These are phyloP conservation scores for Rhodotorula sp. DNA, from an alignment of 1,284 basidiomycete species.

Conservation along the genomic window DNA sequence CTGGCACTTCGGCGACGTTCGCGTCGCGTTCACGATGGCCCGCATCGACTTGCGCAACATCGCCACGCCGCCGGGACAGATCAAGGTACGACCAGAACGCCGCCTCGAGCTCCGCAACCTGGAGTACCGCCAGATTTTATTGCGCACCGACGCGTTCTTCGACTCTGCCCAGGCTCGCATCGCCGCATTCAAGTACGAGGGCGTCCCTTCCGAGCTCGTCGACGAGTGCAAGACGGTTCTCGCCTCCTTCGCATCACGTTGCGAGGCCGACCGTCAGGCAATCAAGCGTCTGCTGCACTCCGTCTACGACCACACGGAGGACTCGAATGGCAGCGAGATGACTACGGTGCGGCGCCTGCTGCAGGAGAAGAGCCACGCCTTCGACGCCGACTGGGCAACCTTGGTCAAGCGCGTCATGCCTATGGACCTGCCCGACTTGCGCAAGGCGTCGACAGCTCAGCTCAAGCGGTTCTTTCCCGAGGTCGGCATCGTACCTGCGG, in stretches of 20 bases:
- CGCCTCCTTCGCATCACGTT: constrained; percentile 22
- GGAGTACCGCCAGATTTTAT: constrained; percentile 76
- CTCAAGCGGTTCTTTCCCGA: constrained; percentile 57
- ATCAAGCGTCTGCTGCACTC: constrained; percentile 72
- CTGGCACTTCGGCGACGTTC: constrained; percentile 68
- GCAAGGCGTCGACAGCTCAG: constrained; percentile 48
- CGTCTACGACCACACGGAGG: constrained; percentile 73
- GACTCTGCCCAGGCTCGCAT: constrained; percentile 57
- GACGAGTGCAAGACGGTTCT: constrained; percentile 39
- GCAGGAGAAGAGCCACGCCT: constrained; percentile 93
- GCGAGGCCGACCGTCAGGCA: constrained; percentile 54
- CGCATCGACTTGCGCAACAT: constrained; percentile 79
- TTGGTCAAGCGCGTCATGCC: constrained; percentile 53
- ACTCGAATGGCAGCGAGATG: constrained; percentile 59
- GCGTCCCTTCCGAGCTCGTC: constrained; percentile 34
- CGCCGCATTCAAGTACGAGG: constrained; percentile 54
- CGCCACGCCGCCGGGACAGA: constrained; percentile 80
- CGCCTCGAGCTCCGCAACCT: constrained; percentile 84
- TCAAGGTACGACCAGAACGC: constrained; percentile 78
- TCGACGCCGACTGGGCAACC: constrained; percentile 78
- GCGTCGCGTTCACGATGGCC: constrained; percentile 87
- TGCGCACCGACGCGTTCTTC: constrained; percentile 65
- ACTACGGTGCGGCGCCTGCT: constrained; percentile 69
- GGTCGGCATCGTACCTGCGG: constrained; percentile 46
- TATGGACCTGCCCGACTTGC: constrained; percentile 48